Evolutionary conservation across 2,329 filamentous ascomycete species (phyloP), one percentile per base, ranked within the genome.

Genomic region (Ambrosiella cleistominuta): DNA sequence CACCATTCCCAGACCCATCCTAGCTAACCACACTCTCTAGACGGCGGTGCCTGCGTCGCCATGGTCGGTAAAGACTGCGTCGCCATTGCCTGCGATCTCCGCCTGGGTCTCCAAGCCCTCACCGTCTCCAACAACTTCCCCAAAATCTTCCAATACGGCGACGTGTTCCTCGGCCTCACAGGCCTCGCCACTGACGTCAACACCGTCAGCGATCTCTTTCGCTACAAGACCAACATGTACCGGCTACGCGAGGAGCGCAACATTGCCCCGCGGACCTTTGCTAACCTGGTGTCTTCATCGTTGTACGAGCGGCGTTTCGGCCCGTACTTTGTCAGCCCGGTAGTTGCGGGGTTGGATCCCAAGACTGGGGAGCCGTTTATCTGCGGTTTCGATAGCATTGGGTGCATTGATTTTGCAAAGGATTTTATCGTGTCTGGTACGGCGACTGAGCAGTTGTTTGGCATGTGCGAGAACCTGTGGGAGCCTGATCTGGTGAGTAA

Each of bases 141-240:
- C 76, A 98, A 98, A 79, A 88, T 98, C 78, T 97, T 97, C 82
- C 83, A 85, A 72, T 97, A 95, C 79, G 89, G 88, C 68, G 88
- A 91, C 68, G 88, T 93, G 66, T 96, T 94, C 74, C 86, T 98
- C 40, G 93, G 93, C 59, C 83, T 98, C 62, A 97, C 93, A 3
- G 93, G 93, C 58, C 86, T 98, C 56, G 93, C 93, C 62, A 98
- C 93, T 66, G 93, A 98, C 71, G 89, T 98, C 63, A 81, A 81
- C 63, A 97, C 91, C 65, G 91, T 98, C 65, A 86, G 85, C 66
- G 91, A 98, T 74, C 85, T 97, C 65, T 95, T 98, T 81, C 89
- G 93, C 69, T 97, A 95, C 83, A 98, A 98, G 80, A 88, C 95
- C 72, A 98, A 98, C 81, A 94, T 98, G 87, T 98, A 98, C 81